phyloP scores from a whole-genome alignment of 2,329 filamentous ascomycete species.

The Pseudogymnoascus sp. region DNA sequence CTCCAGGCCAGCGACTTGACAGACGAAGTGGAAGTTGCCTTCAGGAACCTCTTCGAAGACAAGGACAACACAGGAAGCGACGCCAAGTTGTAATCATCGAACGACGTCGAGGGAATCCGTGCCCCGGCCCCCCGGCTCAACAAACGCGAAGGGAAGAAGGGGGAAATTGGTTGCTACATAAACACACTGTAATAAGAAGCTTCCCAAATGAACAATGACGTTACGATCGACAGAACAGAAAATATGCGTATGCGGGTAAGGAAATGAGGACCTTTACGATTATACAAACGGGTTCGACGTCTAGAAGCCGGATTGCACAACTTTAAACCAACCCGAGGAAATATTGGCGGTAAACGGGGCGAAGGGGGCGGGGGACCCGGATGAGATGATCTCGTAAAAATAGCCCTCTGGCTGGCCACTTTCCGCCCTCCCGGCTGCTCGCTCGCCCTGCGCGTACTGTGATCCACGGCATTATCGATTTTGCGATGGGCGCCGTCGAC shows the following conservation, averaged over 20 bases:
- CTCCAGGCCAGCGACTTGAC: constrained; percentile 87
- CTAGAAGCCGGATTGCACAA: constrained; percentile 4
- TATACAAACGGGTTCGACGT: background rate
- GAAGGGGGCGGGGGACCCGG: background rate
- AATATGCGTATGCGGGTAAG: background rate
- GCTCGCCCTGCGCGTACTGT: background rate
- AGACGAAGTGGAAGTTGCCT: constrained; percentile 75
- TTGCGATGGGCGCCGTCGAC: background rate
- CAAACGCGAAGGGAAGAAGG: background rate
- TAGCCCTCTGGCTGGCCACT: background rate
- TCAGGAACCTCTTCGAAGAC: constrained; percentile 62
- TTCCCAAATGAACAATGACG: background rate
- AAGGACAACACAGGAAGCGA: background rate
- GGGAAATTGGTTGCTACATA: background rate
- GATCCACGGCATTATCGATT: constrained; percentile 2
- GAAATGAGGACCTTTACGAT: background rate
- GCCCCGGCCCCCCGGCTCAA: background rate
- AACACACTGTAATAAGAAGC: background rate
- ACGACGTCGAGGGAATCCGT: background rate
- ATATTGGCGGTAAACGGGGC: background rate
- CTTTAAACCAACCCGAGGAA: background rate
- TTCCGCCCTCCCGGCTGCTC: background rate
- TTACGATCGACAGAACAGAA: background rate
- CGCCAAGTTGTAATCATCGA: background rate
- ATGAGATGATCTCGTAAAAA: background rate